phyloP scores from a whole-genome alignment of 176 grass and related monocot species.

The Avena insularis region DNA sequence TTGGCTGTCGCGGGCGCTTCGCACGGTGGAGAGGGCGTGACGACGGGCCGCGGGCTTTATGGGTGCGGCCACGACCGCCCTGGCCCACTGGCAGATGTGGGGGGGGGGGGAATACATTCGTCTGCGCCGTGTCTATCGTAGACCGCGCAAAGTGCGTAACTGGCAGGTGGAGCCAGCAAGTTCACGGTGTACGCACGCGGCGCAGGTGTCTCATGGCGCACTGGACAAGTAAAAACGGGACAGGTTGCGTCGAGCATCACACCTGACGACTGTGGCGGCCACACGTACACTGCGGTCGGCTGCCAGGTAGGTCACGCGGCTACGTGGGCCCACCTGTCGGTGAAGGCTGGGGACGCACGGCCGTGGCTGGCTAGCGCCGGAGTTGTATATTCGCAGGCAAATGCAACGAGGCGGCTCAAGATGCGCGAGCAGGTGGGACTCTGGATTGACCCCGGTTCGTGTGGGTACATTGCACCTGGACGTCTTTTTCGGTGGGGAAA shows the following conservation, averaged over 20 bases:
- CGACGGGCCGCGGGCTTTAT: constrained; percentile 40
- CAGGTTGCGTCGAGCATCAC: constrained; percentile 16
- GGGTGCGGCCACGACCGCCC: neutral
- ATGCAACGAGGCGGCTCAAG: constrained; percentile 27
- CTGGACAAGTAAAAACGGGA: neutral
- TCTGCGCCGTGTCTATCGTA: neutral
- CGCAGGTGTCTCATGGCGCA: fast-evolving
- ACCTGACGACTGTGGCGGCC: constrained; percentile 38
- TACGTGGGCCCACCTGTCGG: fast-evolving
- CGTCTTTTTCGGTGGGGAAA: constrained; percentile 48
- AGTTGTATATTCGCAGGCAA: neutral
- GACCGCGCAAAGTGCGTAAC: fast-evolving
- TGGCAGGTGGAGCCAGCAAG: fast-evolving
- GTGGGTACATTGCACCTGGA: constrained; percentile 60
- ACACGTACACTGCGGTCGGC: fast-evolving
- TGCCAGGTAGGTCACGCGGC: neutral
- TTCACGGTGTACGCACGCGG: neutral
- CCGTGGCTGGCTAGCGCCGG: neutral
- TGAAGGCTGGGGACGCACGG: fast-evolving
- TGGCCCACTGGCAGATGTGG: neutral
- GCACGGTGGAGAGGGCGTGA: constrained; percentile 30
- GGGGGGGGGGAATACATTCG: fast-evolving
- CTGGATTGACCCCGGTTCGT: neutral
- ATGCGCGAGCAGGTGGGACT: constrained; percentile 22
- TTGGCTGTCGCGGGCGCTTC: neutral